Percentiles rank a stretch among this genome's conserved stretches.
Conservation (phyloP, 2,329 filamentous ascomycete genomes). For the Colletotrichum lindemuthianum region DNA sequence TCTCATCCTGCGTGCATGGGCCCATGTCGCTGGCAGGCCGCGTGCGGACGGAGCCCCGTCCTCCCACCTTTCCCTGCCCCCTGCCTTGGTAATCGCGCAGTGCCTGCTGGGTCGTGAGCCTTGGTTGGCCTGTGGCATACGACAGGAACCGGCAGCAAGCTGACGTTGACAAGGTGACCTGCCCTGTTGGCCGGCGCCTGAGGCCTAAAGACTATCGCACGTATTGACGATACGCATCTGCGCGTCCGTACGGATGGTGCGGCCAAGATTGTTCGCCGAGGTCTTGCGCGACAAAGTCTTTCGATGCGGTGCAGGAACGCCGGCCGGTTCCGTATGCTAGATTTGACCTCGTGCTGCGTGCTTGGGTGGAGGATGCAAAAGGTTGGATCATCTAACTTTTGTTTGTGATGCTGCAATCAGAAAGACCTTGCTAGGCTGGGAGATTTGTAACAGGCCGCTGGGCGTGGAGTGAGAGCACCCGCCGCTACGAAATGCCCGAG, state of each 20-base stretch:
- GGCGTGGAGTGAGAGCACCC: conserved; percentile 11
- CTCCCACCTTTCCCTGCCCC: conserved; percentile 18
- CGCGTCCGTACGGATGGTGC: too few relatives aligned
- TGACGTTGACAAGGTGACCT: conserved; percentile 32
- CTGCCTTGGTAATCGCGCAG: conserved; percentile 2
- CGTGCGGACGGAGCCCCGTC: conserved; percentile 33
- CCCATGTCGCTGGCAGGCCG: conserved; percentile 30
- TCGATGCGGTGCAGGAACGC: neutral
- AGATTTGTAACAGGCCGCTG: neutral
- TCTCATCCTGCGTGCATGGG: conserved; percentile 24
- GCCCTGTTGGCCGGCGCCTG: conserved; percentile 18
- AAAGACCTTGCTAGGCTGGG: conserved; percentile 1
- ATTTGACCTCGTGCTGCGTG: too few relatives aligned
- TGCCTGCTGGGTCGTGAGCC: conserved; percentile 9
- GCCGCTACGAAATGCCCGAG: conserved; percentile 21
- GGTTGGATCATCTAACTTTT: too few relatives aligned
- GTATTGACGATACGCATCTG: too few relatives aligned
- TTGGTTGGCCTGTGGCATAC: conserved; percentile 18
- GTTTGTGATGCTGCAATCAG: too few relatives aligned
- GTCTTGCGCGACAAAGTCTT: too few relatives aligned
- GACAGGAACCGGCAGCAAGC: conserved; percentile 34
- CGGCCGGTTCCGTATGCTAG: neutral
- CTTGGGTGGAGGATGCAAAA: too few relatives aligned
- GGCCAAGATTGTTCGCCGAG: too few relatives aligned
- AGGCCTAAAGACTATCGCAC: conserved; percentile 10